Percentiles rank a stretch among this genome's conserved stretches.
phyloP scores from a whole-genome alignment of 129 eudicot species.

The Pulicaria dysenterica region DNA sequence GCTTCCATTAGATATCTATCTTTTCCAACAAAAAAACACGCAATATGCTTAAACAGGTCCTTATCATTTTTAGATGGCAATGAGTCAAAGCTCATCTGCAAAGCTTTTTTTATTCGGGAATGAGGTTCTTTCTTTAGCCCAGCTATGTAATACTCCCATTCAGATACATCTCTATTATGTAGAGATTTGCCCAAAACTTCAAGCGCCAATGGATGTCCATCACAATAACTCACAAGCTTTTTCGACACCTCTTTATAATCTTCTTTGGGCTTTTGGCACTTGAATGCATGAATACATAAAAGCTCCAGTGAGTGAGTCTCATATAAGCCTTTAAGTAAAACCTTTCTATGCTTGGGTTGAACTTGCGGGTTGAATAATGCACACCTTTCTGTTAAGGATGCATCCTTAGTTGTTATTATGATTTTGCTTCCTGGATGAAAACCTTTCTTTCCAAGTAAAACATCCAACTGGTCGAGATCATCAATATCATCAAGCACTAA shows the following conservation, averaged over 20 bases:
- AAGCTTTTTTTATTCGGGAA: background rate
- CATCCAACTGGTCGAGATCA: background rate
- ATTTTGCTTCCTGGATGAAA: constrained; percentile 35
- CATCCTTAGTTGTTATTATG: constrained; percentile 34
- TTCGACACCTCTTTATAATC: constrained; percentile 20
- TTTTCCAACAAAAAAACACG: constrained; percentile 39
- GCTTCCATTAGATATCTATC: constrained; percentile 2
- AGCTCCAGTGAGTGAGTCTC: constrained; percentile 25
- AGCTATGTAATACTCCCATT: constrained; percentile 28
- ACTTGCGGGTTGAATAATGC: background rate
- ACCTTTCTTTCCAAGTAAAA: constrained; percentile 9
- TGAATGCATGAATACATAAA: constrained; percentile 43
- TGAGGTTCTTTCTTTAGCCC: constrained; percentile 20
- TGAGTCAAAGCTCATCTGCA: constrained; percentile 29
- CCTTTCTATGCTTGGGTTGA: background rate
- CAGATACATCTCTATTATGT: background rate
- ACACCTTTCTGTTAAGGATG: background rate
- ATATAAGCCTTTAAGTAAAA: background rate
- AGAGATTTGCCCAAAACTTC: constrained; percentile 33
- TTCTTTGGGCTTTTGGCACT: constrained; percentile 2
- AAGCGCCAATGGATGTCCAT: constrained; percentile 40
- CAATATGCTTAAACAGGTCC: constrained; percentile 35
- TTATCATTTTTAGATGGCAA: constrained; percentile 28
- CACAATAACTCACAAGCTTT: constrained; percentile 8
- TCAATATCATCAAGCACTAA: constrained; percentile 33